phyloP scores from a whole-genome alignment of 345 rosid genomes.

The Diplotaxis tenuifolia region DNA sequence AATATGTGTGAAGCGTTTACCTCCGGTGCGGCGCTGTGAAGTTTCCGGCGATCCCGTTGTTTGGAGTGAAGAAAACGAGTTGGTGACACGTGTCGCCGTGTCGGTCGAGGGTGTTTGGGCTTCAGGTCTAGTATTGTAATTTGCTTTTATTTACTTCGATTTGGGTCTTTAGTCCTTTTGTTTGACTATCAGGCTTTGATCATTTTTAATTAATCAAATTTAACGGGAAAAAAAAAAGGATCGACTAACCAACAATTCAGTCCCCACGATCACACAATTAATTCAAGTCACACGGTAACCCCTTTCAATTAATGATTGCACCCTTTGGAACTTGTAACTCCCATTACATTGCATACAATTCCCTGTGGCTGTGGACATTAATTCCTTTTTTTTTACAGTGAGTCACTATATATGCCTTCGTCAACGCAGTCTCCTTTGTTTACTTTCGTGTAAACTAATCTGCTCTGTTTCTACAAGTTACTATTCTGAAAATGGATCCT shows the following conservation, averaged over 20 bases:
- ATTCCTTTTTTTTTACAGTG: background rate
- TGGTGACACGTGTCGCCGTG: too few species aligned
- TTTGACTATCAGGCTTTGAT: too few species aligned
- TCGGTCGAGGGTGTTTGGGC: too few species aligned
- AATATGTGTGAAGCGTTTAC: too few species aligned
- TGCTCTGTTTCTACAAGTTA: background rate
- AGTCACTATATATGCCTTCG: background rate
- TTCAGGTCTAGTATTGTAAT: too few species aligned
- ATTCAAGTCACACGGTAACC: slow-evolving; percentile 11
- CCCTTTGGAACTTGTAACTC: slow-evolving; percentile 19
- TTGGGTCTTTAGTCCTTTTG: too few species aligned
- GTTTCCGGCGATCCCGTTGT: too few species aligned
- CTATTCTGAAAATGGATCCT: slow-evolving; percentile 19
- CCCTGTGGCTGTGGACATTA: slow-evolving; percentile 10
- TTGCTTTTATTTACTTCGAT: too few species aligned
- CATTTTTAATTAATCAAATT: too few species aligned
- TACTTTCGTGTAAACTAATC: background rate
- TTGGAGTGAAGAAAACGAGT: too few species aligned
- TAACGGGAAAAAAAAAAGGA: too few species aligned
- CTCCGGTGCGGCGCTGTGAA: too few species aligned
- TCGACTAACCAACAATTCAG: slow-evolving; percentile 20
- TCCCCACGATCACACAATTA: slow-evolving; percentile 32
- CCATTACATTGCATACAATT: slow-evolving; percentile 28
- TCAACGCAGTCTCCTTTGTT: background rate
- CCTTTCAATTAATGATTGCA: slow-evolving; percentile 13